phyloP scores from a whole-genome alignment of 164 flowering plant species.

The Sextonia rubra region DNA sequence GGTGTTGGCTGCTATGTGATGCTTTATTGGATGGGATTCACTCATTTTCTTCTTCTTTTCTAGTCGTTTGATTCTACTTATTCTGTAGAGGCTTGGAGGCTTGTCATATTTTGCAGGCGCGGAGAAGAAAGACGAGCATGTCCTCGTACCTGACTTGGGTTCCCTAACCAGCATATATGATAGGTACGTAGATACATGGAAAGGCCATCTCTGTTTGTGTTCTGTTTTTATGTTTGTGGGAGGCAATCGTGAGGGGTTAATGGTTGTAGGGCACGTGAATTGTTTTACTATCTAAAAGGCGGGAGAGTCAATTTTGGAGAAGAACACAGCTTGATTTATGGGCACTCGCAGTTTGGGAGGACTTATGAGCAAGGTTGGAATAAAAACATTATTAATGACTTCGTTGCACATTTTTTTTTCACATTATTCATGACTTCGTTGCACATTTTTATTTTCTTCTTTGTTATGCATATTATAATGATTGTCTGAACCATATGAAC shows the following conservation, averaged over 20 bases:
- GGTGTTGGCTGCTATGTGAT: neutral
- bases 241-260: conserved; percentile 5
- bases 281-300: conserved; percentile 96
- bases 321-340: conserved; percentile 80
- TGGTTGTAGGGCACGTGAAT: conserved; percentile 81
- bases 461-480: neutral
- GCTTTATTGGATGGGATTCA: neutral
- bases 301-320: conserved; percentile 95
- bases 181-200: conserved; percentile 40
- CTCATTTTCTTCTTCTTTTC: neutral
- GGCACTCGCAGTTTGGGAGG: conserved; percentile 82
- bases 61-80: neutral
- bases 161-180: conserved; percentile 92
- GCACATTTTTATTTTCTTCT: neutral
- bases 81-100: conserved; percentile 74
- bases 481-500: neutral
- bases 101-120: conserved; percentile 95
- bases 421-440: neutral
- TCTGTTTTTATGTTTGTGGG: neutral
- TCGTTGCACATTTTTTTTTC: neutral
- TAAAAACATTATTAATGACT: no score
- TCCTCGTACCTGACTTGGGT: conserved; percentile 96
- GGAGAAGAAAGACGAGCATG: conserved; percentile 93
- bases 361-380: conserved; percentile 64
- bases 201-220: neutral